Percentiles rank a stretch among this genome's conserved stretches.
Conservation (phyloP, 2,329 filamentous ascomycete species). For the Fonsecaea pedrosoi region DNA sequence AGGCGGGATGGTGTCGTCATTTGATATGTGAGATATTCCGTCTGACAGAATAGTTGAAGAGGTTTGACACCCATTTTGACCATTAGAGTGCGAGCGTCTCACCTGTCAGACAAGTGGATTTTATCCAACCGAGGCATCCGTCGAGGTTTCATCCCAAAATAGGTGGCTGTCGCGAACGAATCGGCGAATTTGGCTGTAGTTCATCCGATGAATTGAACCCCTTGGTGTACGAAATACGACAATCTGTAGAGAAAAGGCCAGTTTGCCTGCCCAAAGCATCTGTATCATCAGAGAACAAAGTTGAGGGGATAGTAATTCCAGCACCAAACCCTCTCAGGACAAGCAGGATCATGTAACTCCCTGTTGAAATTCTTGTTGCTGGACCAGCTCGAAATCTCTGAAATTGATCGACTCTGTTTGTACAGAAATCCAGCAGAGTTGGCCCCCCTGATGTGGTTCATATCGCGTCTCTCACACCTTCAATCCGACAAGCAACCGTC, state of each 20-base stretch:
- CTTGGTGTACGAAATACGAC: slow-evolving; percentile 17
- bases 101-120: neutral
- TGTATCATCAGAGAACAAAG: neutral
- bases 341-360: neutral
- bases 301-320: neutral
- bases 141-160: slow-evolving; percentile 11
- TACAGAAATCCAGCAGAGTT: neutral
- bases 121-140: slow-evolving; percentile 8
- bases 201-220: neutral
- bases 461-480: neutral
- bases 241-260: neutral
- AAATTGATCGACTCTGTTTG: neutral
- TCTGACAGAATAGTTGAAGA: neutral
- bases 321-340: neutral
- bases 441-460: neutral
- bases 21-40: neutral
- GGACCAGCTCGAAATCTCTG: neutral
- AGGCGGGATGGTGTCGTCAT: neutral
- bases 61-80: no score
- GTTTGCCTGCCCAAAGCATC: neutral
- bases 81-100: neutral
- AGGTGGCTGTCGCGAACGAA: slow-evolving; percentile 20
- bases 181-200: neutral
- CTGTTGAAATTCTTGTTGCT: neutral
- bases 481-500: neutral